phyloP scores from a whole-genome alignment of 2,329 filamentous ascomycete species.

The Apiospora phragmitis region DNA sequence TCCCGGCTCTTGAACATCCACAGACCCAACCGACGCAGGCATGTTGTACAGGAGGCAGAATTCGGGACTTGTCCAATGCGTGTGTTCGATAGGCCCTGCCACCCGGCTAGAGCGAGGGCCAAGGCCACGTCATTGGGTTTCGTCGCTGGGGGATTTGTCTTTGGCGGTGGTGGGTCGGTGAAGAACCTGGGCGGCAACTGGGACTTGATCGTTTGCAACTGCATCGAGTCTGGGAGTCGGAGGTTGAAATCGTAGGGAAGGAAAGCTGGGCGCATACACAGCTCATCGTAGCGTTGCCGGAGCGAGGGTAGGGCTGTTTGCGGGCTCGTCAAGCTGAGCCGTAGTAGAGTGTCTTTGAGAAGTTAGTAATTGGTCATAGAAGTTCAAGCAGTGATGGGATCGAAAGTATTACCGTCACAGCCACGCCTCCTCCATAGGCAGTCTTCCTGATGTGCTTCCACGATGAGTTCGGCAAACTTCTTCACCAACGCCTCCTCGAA shows the following conservation, averaged over 20 bases:
- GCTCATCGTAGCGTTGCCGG: slow-evolving; percentile 64
- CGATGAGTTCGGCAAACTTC: slow-evolving; percentile 72
- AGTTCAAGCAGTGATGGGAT: neutral
- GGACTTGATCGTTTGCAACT: slow-evolving; percentile 49
- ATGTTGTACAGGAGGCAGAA: slow-evolving; percentile 79
- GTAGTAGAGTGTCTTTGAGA: slow-evolving; percentile 55
- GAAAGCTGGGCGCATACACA: slow-evolving; percentile 53
- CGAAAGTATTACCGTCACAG: slow-evolving; percentile 68
- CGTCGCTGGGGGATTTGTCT: slow-evolving; percentile 28
- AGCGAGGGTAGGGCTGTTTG: slow-evolving; percentile 58
- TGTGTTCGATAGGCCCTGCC: slow-evolving; percentile 64
- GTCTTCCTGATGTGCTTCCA: slow-evolving; percentile 73
- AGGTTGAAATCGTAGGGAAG: slow-evolving; percentile 64
- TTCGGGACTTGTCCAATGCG: slow-evolving; percentile 64
- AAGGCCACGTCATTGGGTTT: slow-evolving; percentile 63
- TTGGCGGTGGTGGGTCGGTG: slow-evolving; percentile 39
- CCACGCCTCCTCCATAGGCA: slow-evolving; percentile 86
- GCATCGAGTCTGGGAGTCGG: slow-evolving; percentile 53
- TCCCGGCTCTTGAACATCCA: slow-evolving; percentile 90
- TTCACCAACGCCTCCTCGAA: slow-evolving; percentile 72
- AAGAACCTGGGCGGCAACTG: slow-evolving; percentile 59
- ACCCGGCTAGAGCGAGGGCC: slow-evolving; percentile 70
- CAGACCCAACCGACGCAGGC: slow-evolving; percentile 82
- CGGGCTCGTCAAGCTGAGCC: slow-evolving; percentile 64
- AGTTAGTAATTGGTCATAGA: neutral